phyloP scores from a whole-genome alignment of 352 stramenopile species.

The Globisporangium iwayamae region DNA sequence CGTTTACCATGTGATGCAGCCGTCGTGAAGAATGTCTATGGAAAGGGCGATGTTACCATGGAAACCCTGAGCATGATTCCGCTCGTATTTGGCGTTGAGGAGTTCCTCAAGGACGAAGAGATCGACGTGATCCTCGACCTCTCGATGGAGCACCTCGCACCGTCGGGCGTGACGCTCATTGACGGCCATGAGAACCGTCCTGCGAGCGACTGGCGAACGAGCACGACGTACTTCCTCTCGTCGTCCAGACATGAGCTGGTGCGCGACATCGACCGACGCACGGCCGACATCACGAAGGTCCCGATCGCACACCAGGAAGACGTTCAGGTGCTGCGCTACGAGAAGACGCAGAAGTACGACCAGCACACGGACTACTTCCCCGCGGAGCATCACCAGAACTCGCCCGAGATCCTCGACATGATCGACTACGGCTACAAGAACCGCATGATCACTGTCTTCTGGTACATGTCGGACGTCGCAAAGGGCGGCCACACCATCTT shows the following conservation, averaged over 20 bases:
- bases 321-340: slow-evolving; percentile 72
- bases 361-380: slow-evolving; percentile 72
- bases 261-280: slow-evolving; percentile 57
- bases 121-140: slow-evolving; percentile 72
- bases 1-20: slow-evolving; percentile 18
- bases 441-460: slow-evolving; percentile 84
- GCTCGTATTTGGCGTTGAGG: slow-evolving; percentile 68
- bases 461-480: slow-evolving; percentile 83
- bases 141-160: slow-evolving; percentile 55
- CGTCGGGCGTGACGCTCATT: slow-evolving; percentile 55
- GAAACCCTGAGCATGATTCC: slow-evolving; percentile 63
- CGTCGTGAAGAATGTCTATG: slow-evolving; percentile 38
- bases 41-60: slow-evolving; percentile 41
- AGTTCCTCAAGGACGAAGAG: slow-evolving; percentile 73
- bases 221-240: slow-evolving; percentile 71
- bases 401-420: slow-evolving; percentile 32
- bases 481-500: slow-evolving; percentile 74
- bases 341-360: slow-evolving; percentile 73
- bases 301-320: slow-evolving; percentile 55
- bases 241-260: slow-evolving; percentile 41
- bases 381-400: slow-evolving; percentile 35
- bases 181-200: slow-evolving; percentile 65
- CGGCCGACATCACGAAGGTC: slow-evolving; percentile 58
- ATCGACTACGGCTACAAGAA: slow-evolving; percentile 77
- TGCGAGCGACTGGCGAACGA: slow-evolving; percentile 70